phyloP scores from a whole-genome alignment of 805 yeast species.

The Starmera pachycereana region DNA sequence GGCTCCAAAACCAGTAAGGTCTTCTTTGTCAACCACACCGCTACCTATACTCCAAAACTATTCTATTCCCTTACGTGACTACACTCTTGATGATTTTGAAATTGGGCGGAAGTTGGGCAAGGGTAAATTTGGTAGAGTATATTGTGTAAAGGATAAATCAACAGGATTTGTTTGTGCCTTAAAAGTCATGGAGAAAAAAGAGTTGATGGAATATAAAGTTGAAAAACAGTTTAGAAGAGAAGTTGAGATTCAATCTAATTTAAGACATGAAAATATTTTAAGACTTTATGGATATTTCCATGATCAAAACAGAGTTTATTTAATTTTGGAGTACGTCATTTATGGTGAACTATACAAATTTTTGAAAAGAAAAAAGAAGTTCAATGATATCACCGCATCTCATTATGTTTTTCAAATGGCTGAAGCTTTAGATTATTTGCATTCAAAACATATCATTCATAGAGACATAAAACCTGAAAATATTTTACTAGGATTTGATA shows the following conservation, averaged over 20 bases:
- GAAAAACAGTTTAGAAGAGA: conserved; percentile 85
- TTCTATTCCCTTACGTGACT: conserved; percentile 20
- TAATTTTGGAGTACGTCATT: conserved; percentile 75
- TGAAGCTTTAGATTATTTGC: conserved; percentile 67
- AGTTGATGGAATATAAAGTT: conserved; percentile 61
- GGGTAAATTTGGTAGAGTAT: conserved; percentile 90
- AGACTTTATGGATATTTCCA: conserved; percentile 78
- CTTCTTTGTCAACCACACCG: conserved; percentile 8
- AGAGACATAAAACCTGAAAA: conserved; percentile 94
- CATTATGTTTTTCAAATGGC: conserved; percentile 78
- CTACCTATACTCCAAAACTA: conserved; percentile 16
- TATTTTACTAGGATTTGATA: conserved; percentile 65
- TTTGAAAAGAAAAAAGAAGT: conserved; percentile 54
- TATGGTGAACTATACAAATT: conserved; percentile 80
- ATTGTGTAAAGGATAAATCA: conserved; percentile 68
- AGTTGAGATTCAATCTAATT: conserved; percentile 77
- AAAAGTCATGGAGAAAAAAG: conserved; percentile 83
- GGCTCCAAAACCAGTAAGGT: not conserved
- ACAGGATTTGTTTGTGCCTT: conserved; percentile 82
- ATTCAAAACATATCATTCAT: conserved; percentile 72
- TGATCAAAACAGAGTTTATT: conserved; percentile 70
- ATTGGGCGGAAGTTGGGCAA: conserved; percentile 82
- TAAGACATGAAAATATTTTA: conserved; percentile 74
- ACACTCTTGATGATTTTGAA: conserved; percentile 59
- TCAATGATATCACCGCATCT: conserved; percentile 66